These are phyloP conservation scores for Aspergillus sp. DNA, from an alignment of 2,329 filamentous ascomycete genomes.

Conservation along the genomic window DNA sequence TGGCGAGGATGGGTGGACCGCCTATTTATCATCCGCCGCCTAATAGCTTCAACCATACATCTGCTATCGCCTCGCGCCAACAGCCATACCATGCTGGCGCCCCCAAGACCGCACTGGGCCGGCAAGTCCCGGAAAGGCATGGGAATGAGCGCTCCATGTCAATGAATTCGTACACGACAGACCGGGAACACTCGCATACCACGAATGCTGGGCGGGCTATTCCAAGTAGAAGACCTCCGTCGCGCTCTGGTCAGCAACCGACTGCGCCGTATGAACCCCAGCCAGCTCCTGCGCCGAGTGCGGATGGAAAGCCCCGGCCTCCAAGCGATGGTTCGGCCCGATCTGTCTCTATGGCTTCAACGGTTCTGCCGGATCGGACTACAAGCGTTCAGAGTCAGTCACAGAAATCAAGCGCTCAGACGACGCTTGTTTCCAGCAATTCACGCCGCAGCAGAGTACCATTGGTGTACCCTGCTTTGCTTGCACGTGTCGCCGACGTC, in stretches of 20 bases:
- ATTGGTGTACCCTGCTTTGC: constrained; percentile 82
- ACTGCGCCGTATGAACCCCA: constrained; percentile 33
- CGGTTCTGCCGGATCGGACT: constrained; percentile 47
- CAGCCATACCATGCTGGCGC: constrained; percentile 56
- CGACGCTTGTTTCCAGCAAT: constrained; percentile 48
- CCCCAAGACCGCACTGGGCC: constrained; percentile 82
- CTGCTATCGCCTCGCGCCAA: constrained; percentile 69
- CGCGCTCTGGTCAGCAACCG: constrained; percentile 31
- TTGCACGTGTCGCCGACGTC: constrained; percentile 87
- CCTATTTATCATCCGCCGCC: constrained; percentile 59
- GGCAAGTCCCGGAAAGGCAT: constrained; percentile 81
- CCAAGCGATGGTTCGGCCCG: constrained; percentile 42
- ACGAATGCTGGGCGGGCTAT: constrained; percentile 82
- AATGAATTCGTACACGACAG: constrained; percentile 72
- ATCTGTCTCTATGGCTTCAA: constrained; percentile 87
- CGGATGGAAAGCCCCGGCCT: constrained; percentile 24
- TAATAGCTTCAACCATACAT: constrained; percentile 54
- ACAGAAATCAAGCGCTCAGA: constrained; percentile 42
- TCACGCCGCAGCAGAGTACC: constrained; percentile 59
- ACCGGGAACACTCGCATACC: constrained; percentile 71
- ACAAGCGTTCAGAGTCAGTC: constrained; percentile 49
- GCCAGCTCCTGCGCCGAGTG: constrained; percentile 42
- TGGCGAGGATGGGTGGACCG: constrained; percentile 67
- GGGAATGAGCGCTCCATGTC: constrained; percentile 96
- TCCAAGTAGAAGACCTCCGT: constrained; percentile 61